A percentile compares a stretch with the other conserved stretches of the same genome.
Conservation (phyloP, 768 basidiomycete genomes). For the Pulveroboletus sp. region DNA sequence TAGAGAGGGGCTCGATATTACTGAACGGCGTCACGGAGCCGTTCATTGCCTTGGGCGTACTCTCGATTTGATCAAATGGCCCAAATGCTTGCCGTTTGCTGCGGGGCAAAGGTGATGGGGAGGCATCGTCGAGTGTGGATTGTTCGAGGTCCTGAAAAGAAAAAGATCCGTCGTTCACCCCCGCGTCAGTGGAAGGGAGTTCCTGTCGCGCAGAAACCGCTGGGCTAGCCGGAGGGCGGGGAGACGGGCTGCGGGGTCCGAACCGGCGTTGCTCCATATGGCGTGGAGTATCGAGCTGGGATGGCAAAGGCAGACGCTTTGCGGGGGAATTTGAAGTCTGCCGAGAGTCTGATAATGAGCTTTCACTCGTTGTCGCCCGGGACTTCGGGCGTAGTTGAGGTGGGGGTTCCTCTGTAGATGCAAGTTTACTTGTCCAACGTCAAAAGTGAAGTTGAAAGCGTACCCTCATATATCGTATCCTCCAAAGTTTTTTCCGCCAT, state of each 20-base stretch:
- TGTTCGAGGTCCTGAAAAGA: conserved; percentile 24
- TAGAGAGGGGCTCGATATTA: conserved; percentile 70
- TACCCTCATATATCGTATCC: conserved; percentile 78
- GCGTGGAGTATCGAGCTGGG: conserved; percentile 44
- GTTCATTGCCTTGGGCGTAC: conserved; percentile 44
- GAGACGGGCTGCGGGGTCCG: conserved; percentile 75
- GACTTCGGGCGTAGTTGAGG: conserved; percentile 51
- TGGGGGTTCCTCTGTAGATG: conserved; percentile 53
- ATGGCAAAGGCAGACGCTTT: conserved; percentile 24
- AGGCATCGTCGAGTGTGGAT: conserved; percentile 27
- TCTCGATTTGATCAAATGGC: conserved; percentile 47
- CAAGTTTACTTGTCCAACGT: conserved; percentile 2
- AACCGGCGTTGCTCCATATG: conserved; percentile 57
- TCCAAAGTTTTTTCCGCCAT: conserved; percentile 47
- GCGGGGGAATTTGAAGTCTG: conserved; percentile 40
- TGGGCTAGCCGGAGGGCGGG: conserved; percentile 51
- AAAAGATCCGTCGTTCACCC: conserved; percentile 37
- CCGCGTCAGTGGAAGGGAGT: conserved; percentile 44
- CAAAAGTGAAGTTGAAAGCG: conserved; percentile 11
- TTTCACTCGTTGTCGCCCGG: conserved; percentile 40
- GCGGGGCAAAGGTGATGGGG: conserved; percentile 55
- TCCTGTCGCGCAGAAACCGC: conserved; percentile 1
- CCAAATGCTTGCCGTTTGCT: conserved; percentile 69
- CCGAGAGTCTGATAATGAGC: conserved; percentile 45
- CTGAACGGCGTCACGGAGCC: conserved; percentile 34